phyloP scores from a whole-genome alignment of 208 protist genomes.

The Crithidia bombi region DNA sequence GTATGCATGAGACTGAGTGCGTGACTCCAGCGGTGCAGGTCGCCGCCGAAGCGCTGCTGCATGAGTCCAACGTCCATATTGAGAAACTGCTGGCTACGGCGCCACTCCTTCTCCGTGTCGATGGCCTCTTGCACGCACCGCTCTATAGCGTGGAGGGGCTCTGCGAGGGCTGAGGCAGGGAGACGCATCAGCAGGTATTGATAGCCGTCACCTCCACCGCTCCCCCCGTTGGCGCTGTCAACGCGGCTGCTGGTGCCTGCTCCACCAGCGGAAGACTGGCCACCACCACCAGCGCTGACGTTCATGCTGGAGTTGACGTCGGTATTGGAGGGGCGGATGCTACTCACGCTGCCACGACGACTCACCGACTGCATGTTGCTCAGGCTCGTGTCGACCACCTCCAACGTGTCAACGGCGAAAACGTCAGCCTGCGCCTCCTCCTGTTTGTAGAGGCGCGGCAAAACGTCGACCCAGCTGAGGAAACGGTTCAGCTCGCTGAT shows the following conservation, averaged over 20 bases:
- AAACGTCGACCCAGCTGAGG: constrained; percentile 75
- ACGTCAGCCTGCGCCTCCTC: constrained; percentile 42
- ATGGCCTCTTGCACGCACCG: constrained; percentile 75
- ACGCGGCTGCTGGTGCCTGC: not conserved
- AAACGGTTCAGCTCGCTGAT: constrained; percentile 71
- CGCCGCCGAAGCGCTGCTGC: constrained; percentile 81
- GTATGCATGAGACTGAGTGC: constrained; percentile 70
- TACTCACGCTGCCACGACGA: constrained; percentile 12
- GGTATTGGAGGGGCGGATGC: constrained; percentile 1
- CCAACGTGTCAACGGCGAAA: not conserved
- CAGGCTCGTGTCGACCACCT: not conserved
- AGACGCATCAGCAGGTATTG: constrained; percentile 61
- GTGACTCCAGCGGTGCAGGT: constrained; percentile 74
- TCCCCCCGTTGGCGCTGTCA: not conserved
- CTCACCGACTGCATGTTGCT: constrained; percentile 16
- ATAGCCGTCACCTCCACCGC: constrained; percentile 43
- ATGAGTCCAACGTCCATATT: constrained; percentile 81
- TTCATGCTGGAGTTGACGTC: constrained; percentile 4
- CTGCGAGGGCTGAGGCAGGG: constrained; percentile 45
- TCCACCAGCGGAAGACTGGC: not conserved
- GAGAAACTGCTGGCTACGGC: constrained; percentile 82
- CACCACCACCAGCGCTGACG: not conserved
- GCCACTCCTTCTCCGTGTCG: constrained; percentile 82
- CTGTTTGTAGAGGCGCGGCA: constrained; percentile 68
- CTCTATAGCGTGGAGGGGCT: constrained; percentile 83